Conservation (phyloP, 768 basidiomycete genomes). For the Auriscalpium orientale region DNA sequence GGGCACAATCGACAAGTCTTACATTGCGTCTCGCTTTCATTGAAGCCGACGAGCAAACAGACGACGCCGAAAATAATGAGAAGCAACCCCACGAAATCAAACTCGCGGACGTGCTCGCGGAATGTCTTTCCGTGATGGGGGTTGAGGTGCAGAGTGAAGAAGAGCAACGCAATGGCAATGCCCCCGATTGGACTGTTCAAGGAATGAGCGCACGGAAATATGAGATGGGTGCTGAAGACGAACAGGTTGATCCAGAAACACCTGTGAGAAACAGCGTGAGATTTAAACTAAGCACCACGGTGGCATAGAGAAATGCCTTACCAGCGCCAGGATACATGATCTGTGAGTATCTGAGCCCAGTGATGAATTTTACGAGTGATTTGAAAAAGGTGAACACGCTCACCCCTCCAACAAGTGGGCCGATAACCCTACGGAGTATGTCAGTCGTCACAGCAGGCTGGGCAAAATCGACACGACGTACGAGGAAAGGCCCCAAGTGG, state of each 20-base stretch:
- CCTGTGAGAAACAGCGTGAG: constrained; percentile 9
- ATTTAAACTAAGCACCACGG: neutral
- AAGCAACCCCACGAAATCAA: constrained; percentile 34
- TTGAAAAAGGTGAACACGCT: neutral
- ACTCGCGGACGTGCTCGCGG: constrained; percentile 25
- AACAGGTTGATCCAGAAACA: constrained; percentile 32
- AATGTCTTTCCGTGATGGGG: constrained; percentile 26
- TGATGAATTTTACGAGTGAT: too few species aligned
- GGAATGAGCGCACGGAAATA: neutral
- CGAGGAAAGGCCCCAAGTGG: constrained; percentile 35
- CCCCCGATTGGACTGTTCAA: constrained; percentile 29
- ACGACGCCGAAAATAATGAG: constrained; percentile 28
- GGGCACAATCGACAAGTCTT: neutral
- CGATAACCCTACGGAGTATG: constrained; percentile 25
- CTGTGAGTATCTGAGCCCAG: constrained; percentile 22
- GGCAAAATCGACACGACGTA: constrained; percentile 4
- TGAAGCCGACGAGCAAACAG: constrained; percentile 33
- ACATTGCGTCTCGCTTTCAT: constrained; percentile 28
- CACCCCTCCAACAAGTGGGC: constrained; percentile 35
- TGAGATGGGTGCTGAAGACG: neutral
- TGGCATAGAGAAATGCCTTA: constrained; percentile 13
- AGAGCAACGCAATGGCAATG: constrained; percentile 22
- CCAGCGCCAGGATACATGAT: constrained; percentile 34
- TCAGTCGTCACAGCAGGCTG: neutral
- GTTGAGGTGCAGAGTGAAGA: constrained; percentile 30